These are phyloP conservation scores for Pyrenopolyporus hunteri DNA, from an alignment of 495 filamentous ascomycete genomes.

Conservation along the genomic window DNA sequence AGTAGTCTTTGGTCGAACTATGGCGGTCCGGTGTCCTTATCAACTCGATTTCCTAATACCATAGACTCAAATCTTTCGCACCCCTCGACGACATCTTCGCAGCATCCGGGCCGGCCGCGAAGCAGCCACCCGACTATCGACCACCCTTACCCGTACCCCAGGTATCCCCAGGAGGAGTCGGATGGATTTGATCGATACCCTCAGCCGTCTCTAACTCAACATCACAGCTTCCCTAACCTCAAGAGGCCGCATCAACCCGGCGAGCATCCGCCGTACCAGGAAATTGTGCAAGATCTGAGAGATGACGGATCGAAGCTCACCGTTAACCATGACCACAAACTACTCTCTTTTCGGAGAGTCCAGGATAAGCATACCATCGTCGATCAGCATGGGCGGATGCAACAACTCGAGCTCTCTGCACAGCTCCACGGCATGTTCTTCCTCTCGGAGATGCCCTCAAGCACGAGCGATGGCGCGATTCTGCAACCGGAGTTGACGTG, in stretches of 20 bases:
- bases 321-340: constrained; percentile 62
- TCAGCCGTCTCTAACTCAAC: constrained; percentile 53
- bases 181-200: constrained; percentile 55
- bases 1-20: constrained; percentile 59
- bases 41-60: constrained; percentile 50
- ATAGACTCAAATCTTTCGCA: constrained; percentile 51
- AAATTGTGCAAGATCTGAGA: constrained; percentile 60
- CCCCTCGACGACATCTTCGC: constrained; percentile 46
- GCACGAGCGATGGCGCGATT: constrained; percentile 65
- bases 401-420: constrained; percentile 69
- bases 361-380: constrained; percentile 63
- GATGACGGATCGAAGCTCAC: constrained; percentile 59
- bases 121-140: constrained; percentile 46
- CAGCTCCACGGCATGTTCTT: constrained; percentile 98
- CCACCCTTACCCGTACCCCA: constrained; percentile 52
- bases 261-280: constrained; percentile 55
- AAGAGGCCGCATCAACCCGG: constrained; percentile 54
- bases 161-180: constrained; percentile 51
- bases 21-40: constrained; percentile 55
- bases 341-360: constrained; percentile 59
- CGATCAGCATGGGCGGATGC: constrained; percentile 60
- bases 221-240: constrained; percentile 60
- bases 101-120: constrained; percentile 53
- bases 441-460: constrained; percentile 82
- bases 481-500: constrained; percentile 84